phyloP scores from a whole-genome alignment of 2,329 filamentous ascomycete species.

The Taxawa tesnikishii region DNA sequence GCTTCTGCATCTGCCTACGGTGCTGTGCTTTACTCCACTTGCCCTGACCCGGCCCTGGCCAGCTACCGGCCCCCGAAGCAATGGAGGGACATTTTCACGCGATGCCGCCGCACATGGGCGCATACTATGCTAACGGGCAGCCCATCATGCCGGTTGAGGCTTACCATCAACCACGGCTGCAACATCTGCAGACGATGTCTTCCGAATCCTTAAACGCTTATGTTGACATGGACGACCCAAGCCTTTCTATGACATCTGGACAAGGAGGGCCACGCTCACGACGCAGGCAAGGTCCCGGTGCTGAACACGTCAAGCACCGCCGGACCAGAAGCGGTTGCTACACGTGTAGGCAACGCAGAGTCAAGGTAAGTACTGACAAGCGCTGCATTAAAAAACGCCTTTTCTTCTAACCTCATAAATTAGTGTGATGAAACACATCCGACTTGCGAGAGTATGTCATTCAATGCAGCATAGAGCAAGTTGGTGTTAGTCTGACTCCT shows the following conservation, averaged over 20 bases:
- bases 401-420: conserved; percentile 9
- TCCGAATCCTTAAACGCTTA: conserved; percentile 20
- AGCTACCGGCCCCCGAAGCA: conserved; percentile 3
- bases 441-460: conserved; percentile 58
- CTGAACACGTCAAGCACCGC: conserved; percentile 81
- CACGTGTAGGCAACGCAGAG: conserved; percentile 77
- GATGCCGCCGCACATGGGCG: conserved; percentile 16
- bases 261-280: conserved; percentile 14
- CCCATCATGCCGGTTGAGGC: conserved; percentile 17
- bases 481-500: conserved; percentile 5
- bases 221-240: conserved; percentile 18
- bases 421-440: conserved; percentile 87
- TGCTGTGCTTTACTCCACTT: background rate
- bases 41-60: conserved; percentile 1
- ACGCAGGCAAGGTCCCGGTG: conserved; percentile 14
- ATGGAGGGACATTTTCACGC: conserved; percentile 10
- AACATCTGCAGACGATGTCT: conserved; percentile 19
- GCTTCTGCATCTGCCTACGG: too few relatives aligned
- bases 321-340: conserved; percentile 89
- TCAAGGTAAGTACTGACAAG: conserved; percentile 50
- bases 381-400: too few relatives aligned
- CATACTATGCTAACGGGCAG: conserved; percentile 17
- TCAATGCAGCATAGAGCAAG: background rate
- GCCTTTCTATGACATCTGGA: conserved; percentile 13
- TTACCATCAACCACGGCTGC: conserved; percentile 13